phyloP scores from a whole-genome alignment of 1,284 basidiomycete species.

The Pseudozyma pruni region DNA sequence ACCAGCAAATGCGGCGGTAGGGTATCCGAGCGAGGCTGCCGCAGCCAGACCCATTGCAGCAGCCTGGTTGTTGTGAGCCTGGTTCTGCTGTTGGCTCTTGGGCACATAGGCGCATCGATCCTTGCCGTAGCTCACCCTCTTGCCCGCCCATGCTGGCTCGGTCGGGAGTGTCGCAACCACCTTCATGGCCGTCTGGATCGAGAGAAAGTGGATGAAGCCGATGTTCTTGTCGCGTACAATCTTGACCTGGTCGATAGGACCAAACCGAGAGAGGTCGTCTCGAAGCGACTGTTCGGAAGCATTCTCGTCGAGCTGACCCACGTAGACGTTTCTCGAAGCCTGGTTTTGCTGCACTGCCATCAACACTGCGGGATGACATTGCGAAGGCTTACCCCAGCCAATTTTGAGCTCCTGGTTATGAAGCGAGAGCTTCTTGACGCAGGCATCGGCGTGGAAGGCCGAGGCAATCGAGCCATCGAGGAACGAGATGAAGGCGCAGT shows the following conservation, averaged over 20 bases:
- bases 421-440: slow-evolving; percentile 64
- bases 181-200: slow-evolving; percentile 66
- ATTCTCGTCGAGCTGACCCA: slow-evolving; percentile 61
- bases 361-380: slow-evolving; percentile 57
- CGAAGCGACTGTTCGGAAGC: slow-evolving; percentile 60
- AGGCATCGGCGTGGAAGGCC: slow-evolving; percentile 66
- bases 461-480: slow-evolving; percentile 60
- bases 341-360: slow-evolving; percentile 66
- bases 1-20: slow-evolving; percentile 50
- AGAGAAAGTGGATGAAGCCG: slow-evolving; percentile 66
- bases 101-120: slow-evolving; percentile 67
- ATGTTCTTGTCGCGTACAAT: slow-evolving; percentile 67
- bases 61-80: slow-evolving; percentile 67
- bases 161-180: slow-evolving; percentile 61
- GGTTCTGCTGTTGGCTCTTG: slow-evolving; percentile 67
- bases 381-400: slow-evolving; percentile 67
- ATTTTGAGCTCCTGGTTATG: slow-evolving; percentile 67
- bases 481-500: slow-evolving; percentile 91
- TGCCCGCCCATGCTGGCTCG: slow-evolving; percentile 61
- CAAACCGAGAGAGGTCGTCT: slow-evolving; percentile 62
- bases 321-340: slow-evolving; percentile 66
- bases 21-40: slow-evolving; percentile 65
- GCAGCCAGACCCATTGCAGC: slow-evolving; percentile 67
- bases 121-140: slow-evolving; percentile 66
- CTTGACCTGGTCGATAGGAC: slow-evolving; percentile 67